Percentiles rank a stretch among this genome's conserved stretches.
Conservation (phyloP, 805 yeast species). For the Saccharomyces eubayanus region DNA sequence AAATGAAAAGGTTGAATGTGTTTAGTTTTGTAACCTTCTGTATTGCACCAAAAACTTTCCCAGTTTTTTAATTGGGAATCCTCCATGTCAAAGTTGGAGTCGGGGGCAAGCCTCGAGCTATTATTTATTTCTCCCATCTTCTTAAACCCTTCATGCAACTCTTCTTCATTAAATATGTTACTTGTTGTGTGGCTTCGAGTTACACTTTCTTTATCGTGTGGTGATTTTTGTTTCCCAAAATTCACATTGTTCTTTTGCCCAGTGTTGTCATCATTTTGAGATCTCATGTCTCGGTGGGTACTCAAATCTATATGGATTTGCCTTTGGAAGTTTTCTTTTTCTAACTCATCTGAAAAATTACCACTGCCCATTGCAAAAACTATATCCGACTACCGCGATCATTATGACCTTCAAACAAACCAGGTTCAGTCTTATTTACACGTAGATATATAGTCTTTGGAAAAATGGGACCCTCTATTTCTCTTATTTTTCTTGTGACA, state of each 20-base stretch:
- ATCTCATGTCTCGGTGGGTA: not conserved
- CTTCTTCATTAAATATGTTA: not conserved
- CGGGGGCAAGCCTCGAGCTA: not conserved
- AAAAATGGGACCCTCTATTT: not conserved
- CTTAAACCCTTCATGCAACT: not conserved
- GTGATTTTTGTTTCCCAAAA: not conserved
- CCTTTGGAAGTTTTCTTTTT: not conserved
- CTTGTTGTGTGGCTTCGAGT: not conserved
- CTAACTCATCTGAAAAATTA: not conserved
- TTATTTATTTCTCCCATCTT: not conserved
- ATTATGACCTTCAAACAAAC: not conserved
- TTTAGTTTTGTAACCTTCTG: not conserved
- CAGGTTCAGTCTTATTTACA: not conserved
- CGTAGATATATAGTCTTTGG: not conserved
- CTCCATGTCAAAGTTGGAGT: not conserved
- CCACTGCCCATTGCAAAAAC: not conserved
- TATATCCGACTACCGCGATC: not conserved
- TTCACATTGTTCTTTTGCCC: not conserved
- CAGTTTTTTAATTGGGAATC: not conserved
- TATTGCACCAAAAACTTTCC: not conserved
- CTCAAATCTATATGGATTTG: not conserved
- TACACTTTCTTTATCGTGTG: not conserved
- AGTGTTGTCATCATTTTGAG: not conserved
- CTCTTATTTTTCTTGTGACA: not conserved
- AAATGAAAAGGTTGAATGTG: not conserved